Evolutionary conservation across 2,329 filamentous ascomycete species (phyloP), one percentile per base, ranked within the genome.

Genomic region (Botrytis fragariae): DNA sequence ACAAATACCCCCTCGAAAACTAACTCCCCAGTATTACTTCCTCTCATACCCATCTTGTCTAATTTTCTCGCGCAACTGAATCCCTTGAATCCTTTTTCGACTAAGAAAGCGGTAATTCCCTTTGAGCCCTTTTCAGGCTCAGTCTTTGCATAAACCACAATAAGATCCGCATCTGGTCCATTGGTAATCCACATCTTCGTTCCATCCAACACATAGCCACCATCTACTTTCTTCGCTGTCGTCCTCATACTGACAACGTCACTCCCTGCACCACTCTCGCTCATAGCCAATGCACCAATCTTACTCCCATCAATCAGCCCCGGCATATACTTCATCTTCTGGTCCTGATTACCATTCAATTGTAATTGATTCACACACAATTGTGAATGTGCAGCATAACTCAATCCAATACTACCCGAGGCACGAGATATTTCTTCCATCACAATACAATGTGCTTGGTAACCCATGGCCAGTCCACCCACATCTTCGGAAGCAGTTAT

Each of bases 101-200:
- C 93, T 48, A 99, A 87, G 84, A 98, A 98, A 12, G 95, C 95
- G 0, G 95, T 97, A 82, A 99, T 97, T 73, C 96, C 96, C 84
- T 95, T 97, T 76, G 92, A 93, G 1, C 86, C 94, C 74, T 89
- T 90, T 20, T 91, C 88, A 1, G 95, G 95, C 73, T 91, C 88
- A 1, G 95, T 98, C 86, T 98, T 98, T 71, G 95, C 95, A 82
- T 99, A 99, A n/a, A 99, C 94, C 72, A 99, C 90, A 72, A 98
- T 91, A 60, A 92, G 87, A 82, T 97, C 89, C n/a, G 96, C 96
- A 81, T 98, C 95, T 0, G 95, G 95, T 7, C 95, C 93, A 83
- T 99, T 99, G 75, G 95, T 99, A 81, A 99, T 99, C 95, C 95
- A 99, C 95, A 98, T 98, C 87, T 99, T 80, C 0, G 79, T 79